phyloP scores from a whole-genome alignment of 1,139 yeast species.

The Taphrina betulina region DNA sequence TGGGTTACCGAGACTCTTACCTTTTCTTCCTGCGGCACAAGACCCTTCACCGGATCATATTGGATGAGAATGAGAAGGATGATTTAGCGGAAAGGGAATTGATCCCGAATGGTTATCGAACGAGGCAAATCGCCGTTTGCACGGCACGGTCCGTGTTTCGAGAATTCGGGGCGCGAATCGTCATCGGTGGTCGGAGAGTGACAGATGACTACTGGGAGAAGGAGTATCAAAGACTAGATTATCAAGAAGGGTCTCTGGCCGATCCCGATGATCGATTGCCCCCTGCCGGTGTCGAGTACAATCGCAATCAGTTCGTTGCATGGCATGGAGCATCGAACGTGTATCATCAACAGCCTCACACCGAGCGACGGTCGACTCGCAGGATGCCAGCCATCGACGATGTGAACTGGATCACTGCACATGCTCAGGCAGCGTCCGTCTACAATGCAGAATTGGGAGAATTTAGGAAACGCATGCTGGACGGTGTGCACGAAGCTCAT shows the following conservation, averaged over 20 bases:
- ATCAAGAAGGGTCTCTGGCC: conserved; percentile 75
- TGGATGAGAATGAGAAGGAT: conserved; percentile 75
- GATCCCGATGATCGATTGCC: conserved; percentile 64
- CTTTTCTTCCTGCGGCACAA: conserved; percentile 82
- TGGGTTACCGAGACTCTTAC: conserved; percentile 92
- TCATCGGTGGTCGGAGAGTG: conserved; percentile 76
- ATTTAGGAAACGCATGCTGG: conserved; percentile 57
- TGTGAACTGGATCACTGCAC: conserved; percentile 83
- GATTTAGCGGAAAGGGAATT: conserved; percentile 78
- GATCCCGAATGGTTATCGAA: conserved; percentile 87
- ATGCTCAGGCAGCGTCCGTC: conserved; percentile 70
- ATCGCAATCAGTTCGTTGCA: conserved; percentile 54
- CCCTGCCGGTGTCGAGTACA: conserved; percentile 48
- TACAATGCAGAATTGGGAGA: conserved; percentile 64
- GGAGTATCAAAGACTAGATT: conserved; percentile 67
- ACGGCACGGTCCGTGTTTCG: conserved; percentile 86
- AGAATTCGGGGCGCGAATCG: conserved; percentile 86
- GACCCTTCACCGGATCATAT: conserved; percentile 66
- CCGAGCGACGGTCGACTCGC: conserved; percentile 39
- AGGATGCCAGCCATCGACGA: conserved; percentile 53
- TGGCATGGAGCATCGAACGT: conserved; percentile 54
- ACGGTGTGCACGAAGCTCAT: conserved; percentile 72
- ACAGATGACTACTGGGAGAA: conserved; percentile 88
- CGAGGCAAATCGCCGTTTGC: conserved; percentile 83
- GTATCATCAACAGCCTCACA: conserved; percentile 43